phyloP scores from a whole-genome alignment of 768 basidiomycete genomes.

The Wakefieldia striispora region DNA sequence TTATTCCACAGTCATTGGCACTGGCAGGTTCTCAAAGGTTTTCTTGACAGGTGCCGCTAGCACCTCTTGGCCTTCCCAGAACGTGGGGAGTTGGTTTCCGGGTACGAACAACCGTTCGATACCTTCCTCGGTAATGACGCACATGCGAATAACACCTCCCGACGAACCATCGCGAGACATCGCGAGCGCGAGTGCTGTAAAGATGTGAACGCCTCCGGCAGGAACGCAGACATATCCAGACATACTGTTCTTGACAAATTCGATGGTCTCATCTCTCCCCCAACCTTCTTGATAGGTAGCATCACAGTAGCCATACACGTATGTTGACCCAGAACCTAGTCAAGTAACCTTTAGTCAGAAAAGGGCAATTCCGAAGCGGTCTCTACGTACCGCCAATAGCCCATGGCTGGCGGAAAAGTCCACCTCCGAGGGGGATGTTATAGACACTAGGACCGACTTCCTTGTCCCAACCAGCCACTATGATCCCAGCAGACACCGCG shows the following conservation, averaged over 20 bases:
- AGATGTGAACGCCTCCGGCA: constrained; percentile 2
- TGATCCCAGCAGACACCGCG: constrained; percentile 84
- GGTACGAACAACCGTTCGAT: constrained; percentile 93
- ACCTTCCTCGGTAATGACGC: constrained; percentile 88
- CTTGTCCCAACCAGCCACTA: constrained; percentile 97
- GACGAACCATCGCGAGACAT: constrained; percentile 99
- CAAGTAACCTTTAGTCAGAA: not conserved
- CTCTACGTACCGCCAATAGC: constrained; percentile 82
- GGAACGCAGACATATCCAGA: constrained; percentile 13
- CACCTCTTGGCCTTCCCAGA: constrained; percentile 86
- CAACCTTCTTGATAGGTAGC: constrained; percentile 95
- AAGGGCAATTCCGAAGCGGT: not conserved
- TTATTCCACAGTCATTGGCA: constrained; percentile 48
- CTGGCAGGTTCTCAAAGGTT: constrained; percentile 21
- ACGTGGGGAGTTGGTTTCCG: constrained; percentile 82
- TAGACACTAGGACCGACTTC: constrained; percentile 89
- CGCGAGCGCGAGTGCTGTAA: constrained; percentile 82
- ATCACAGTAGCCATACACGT: constrained; percentile 99
- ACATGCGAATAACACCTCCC: constrained; percentile 96
- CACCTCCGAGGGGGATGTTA: constrained; percentile 96
- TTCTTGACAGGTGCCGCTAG: constrained; percentile 38
- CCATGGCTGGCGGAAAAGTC: constrained; percentile 97
- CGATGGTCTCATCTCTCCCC: constrained; percentile 84
- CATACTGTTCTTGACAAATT: constrained; percentile 96
- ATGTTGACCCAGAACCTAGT: constrained; percentile 90